A percentile compares a stretch with the other conserved stretches of the same genome.
Conservation (phyloP, 1,284 basidiomycete genomes). For the Papiliotrema nemorosa region DNA sequence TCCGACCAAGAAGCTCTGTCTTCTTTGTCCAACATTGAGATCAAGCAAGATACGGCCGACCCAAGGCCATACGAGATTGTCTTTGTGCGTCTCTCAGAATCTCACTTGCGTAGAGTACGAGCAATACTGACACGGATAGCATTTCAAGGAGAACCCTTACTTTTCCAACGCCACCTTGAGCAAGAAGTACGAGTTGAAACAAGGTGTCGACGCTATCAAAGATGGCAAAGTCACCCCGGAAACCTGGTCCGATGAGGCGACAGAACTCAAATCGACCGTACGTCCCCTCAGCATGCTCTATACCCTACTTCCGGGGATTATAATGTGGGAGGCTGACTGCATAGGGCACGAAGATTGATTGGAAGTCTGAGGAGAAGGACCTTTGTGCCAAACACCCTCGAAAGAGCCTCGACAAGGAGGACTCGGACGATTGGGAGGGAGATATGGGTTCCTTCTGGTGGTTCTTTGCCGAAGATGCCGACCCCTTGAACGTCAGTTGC, state of each 20-base stretch:
- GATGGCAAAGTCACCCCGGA: constrained; percentile 38
- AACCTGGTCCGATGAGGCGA: constrained; percentile 29
- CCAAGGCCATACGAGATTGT: constrained; percentile 44
- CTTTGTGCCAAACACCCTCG: constrained; percentile 50
- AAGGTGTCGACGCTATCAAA: constrained; percentile 21
- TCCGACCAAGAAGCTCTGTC: constrained; percentile 43
- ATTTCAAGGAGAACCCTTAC: constrained; percentile 49
- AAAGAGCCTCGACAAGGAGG: constrained; percentile 16
- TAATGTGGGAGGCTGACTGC: constrained; percentile 1
- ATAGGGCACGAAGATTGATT: constrained; percentile 46
- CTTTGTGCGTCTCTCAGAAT: constrained; percentile 46
- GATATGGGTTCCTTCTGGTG: constrained; percentile 54
- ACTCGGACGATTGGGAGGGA: constrained; percentile 38
- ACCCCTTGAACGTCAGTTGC: constrained; percentile 30
- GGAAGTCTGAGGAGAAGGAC: constrained; percentile 53
- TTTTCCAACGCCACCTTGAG: constrained; percentile 43
- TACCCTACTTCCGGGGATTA: background rate
- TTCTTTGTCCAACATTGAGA: constrained; percentile 42
- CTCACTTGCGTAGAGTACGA: too few relatives aligned
- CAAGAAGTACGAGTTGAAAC: constrained; percentile 39
- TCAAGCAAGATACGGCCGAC: constrained; percentile 42
- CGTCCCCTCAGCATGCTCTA: constrained; percentile 5
- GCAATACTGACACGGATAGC: too few relatives aligned
- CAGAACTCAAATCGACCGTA: constrained; percentile 27
- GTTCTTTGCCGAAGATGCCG: constrained; percentile 48